Conservation (phyloP, 1,284 basidiomycete species). For the Ceratobasidium sp. region DNA sequence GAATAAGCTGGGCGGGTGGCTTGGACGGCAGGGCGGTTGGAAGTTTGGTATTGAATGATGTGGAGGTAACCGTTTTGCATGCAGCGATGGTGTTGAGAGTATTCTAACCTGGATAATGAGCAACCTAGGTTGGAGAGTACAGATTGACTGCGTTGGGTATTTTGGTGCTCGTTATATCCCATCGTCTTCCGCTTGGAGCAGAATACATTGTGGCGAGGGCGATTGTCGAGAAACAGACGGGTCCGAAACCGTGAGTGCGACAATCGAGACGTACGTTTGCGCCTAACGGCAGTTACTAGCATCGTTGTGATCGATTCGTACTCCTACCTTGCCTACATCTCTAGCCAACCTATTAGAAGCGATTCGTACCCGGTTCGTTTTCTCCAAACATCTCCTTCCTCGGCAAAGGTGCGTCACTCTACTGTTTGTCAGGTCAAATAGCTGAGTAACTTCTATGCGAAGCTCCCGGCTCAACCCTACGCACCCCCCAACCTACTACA, state of each 20-base stretch:
- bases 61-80: slow-evolving; percentile 3
- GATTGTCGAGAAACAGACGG: slow-evolving; percentile 23
- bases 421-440: no score
- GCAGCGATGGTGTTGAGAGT: no score
- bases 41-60: slow-evolving; percentile 21
- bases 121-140: slow-evolving; percentile 25
- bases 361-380: slow-evolving; percentile 33
- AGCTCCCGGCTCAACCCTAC: neutral
- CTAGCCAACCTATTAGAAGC: slow-evolving; percentile 24
- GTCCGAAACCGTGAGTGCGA: neutral
- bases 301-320: slow-evolving; percentile 38
- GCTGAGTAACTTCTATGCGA: neutral
- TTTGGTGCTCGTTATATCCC: neutral
- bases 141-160: neutral
- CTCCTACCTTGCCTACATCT: slow-evolving; percentile 44
- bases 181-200: slow-evolving; percentile 32
- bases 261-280: no score
- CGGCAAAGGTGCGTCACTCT: neutral
- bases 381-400: slow-evolving; percentile 38
- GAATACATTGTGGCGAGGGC: slow-evolving; percentile 29
- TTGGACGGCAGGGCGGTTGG: slow-evolving; percentile 7
- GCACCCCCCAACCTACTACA: slow-evolving; percentile 45
- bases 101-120: no score
- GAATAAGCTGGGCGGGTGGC: slow-evolving; percentile 27
- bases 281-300: slow-evolving; percentile 7